These are phyloP conservation scores for Fusarium tricinctum DNA, from an alignment of 2,329 filamentous ascomycete species.

Conservation along the genomic window DNA sequence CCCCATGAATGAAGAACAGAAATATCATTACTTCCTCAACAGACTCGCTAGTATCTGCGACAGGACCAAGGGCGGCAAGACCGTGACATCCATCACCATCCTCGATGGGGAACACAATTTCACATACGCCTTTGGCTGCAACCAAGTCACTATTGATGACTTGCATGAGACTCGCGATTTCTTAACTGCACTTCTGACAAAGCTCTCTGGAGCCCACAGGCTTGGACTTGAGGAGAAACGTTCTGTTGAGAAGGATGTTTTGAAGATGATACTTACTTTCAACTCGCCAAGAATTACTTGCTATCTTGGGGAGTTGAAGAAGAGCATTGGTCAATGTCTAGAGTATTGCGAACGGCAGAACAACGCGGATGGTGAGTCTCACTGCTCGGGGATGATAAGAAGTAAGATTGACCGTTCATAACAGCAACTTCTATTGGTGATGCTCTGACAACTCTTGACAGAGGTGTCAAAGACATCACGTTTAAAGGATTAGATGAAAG, in stretches of 20 bases:
- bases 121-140: conserved; percentile 53
- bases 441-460: not conserved
- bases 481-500: not conserved
- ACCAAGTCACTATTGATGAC: conserved; percentile 27
- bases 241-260: not conserved
- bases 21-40: conserved; percentile 51
- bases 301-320: conserved; percentile 35
- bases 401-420: not conserved
- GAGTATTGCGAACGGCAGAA: conserved; percentile 5
- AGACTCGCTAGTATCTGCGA: conserved; percentile 53
- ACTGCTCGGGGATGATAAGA: fast-evolving
- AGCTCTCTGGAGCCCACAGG: conserved; percentile 5
- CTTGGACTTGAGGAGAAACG: fast-evolving
- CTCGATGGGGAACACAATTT: conserved; percentile 48
- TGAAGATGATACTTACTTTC: conserved; percentile 41
- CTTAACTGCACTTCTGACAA: conserved; percentile 26
- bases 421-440: conserved; percentile 1
- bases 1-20: conserved; percentile 38
- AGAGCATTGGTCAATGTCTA: conserved; percentile 28
- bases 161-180: conserved; percentile 14
- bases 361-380: not conserved
- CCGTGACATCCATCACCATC: conserved; percentile 52
- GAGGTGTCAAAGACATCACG: not conserved
- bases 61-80: conserved; percentile 46
- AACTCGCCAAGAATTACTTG: conserved; percentile 33